phyloP scores from a whole-genome alignment of 257 asterid genomes.

The Solanum paucissectum region DNA sequence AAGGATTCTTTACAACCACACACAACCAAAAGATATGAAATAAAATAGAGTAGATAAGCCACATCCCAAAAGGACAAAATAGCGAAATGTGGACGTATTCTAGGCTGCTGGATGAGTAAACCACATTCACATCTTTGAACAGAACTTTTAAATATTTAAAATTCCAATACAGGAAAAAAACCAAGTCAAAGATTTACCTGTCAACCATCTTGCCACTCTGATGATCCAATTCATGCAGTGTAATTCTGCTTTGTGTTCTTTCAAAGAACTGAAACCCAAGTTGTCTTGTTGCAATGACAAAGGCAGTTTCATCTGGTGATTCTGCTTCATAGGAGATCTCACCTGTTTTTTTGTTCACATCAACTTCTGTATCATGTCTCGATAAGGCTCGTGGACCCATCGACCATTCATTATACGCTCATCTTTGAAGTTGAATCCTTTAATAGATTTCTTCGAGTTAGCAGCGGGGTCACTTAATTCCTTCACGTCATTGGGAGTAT shows the following conservation, averaged over 20 bases:
- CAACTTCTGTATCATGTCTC: slow-evolving; percentile 59
- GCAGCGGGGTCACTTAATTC: slow-evolving; percentile 5
- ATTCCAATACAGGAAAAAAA: too few relatives aligned
- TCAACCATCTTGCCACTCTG: too few relatives aligned
- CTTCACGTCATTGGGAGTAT: slow-evolving; percentile 7
- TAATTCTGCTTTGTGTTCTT: too few relatives aligned
- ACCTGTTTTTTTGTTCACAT: slow-evolving; percentile 43
- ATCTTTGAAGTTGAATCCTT: slow-evolving; percentile 81
- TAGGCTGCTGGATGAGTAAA: background rate
- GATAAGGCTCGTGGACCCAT: slow-evolving; percentile 60
- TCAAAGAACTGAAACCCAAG: slow-evolving; percentile 65
- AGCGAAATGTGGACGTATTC: background rate
- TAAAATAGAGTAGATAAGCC: background rate
- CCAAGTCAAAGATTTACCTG: too few relatives aligned
- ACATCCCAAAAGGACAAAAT: background rate
- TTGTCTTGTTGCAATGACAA: slow-evolving; percentile 87
- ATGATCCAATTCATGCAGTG: too few relatives aligned
- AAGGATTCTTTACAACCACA: background rate
- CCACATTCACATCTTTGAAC: too few relatives aligned
- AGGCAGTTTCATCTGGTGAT: slow-evolving; percentile 97
- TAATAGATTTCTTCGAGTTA: slow-evolving; percentile 30
- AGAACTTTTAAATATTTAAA: too few relatives aligned
- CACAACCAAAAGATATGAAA: background rate
- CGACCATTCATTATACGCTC: slow-evolving; percentile 73
- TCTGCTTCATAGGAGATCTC: slow-evolving; percentile 83